Conservation (phyloP, 306 rosid genomes). For the Vachellia collinsii region DNA sequence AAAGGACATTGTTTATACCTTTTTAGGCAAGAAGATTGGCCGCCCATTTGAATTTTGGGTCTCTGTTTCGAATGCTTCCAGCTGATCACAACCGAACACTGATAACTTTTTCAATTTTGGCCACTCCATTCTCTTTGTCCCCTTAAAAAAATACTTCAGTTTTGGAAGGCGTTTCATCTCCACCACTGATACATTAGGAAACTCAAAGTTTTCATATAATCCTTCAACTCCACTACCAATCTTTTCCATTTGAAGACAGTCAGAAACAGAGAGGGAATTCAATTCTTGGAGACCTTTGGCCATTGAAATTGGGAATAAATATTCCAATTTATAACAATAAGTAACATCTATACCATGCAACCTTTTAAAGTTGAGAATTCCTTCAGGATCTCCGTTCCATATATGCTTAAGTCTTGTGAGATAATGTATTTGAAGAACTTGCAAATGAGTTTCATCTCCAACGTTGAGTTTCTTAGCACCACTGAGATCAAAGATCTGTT, state of each 20-base stretch:
- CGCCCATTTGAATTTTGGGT: not conserved
- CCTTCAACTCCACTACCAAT: not conserved
- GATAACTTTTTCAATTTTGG: not conserved
- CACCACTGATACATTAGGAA: not conserved
- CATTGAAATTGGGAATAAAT: conserved; percentile 30
- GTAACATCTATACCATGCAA: not conserved
- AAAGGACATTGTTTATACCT: not conserved
- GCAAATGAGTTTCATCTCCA: not conserved
- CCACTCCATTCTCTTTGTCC: not conserved
- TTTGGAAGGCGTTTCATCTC: not conserved
- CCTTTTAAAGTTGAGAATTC: not conserved
- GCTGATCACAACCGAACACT: not conserved
- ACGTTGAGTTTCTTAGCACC: not conserved
- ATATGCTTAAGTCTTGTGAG: conserved; percentile 2
- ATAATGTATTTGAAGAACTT: not conserved
- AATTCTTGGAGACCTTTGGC: not conserved
- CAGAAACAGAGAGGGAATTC: not conserved
- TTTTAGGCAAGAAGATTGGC: not conserved
- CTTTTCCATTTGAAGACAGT: not conserved
- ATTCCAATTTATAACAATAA: not conserved
- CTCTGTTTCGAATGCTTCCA: not conserved
- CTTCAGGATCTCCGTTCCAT: conserved; percentile 23
- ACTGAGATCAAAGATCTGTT: not conserved
- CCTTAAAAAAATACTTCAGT: not conserved
- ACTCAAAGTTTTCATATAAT: not conserved